Evolutionary conservation across 2,329 filamentous ascomycete species (phyloP), one percentile per base, ranked within the genome.

Genomic region (Curvularia eragrostidis): DNA sequence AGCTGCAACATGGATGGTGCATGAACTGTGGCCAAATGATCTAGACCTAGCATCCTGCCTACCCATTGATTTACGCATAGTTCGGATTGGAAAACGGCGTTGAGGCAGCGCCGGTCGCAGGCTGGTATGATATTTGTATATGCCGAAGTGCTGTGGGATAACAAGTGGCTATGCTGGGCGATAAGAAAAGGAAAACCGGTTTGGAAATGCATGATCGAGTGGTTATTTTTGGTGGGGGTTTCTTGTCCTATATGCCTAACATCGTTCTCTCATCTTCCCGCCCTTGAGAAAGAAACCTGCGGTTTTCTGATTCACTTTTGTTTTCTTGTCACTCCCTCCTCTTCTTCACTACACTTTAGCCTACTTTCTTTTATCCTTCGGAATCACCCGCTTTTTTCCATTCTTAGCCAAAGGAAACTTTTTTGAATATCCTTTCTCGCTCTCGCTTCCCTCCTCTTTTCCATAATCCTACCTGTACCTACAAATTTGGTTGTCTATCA

Each of bases 81-180:
- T n/a, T 6, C 43, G 10, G 24, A 12, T 6, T n/a, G 46, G 46
- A 38, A 21, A 18, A 21, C 28, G 18, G 30, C 34, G 47, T 38
- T 48, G 47, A 48, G 21, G 47, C 47, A 48, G 47, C 32, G 21
- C 23, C 18, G 32, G 47, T 48, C 47, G 47, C 47, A 48, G 32
- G 47, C 21, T 48, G 18, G 44, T 43, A 26, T 43, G 10, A 43
- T 43, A 23, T 26, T n/a, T 43, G 41, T 26, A 8, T 24, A 26
- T 43, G 44, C n/a, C 10, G 23, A 36, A 18, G 34, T 36, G 34
- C 34, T 15, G 15, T 18, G 5, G 3, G 24, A 28, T 46, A n/a
- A 18, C 7, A 46, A 30, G 43, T n/a, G 26, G 24, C 18, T 19
- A 9, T 46, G 15, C 26, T 32, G 43, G 42, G 43, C 43, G 43